Evolutionary conservation across 805 yeast genomes (phyloP).

Genomic region (Metschnikowia peoriensis): DNA sequence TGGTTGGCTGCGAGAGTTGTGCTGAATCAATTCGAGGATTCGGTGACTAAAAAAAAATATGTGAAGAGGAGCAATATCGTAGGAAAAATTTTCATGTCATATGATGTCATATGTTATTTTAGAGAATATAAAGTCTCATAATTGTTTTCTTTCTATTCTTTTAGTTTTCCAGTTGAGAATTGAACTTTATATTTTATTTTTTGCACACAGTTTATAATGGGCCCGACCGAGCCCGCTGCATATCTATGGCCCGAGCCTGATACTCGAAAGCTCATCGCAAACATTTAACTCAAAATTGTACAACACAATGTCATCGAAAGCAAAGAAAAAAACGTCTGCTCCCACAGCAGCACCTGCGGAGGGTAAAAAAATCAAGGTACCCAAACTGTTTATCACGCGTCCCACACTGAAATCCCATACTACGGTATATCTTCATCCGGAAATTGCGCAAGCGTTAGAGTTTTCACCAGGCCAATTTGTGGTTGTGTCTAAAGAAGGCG

Average conservation of each 20-base stretch:
- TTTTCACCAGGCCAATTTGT: constrained; percentile 46
- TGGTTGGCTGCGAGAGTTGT: neutral
- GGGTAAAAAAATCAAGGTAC: constrained; percentile 37
- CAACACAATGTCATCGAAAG: constrained; percentile 18
- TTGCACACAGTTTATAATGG: too few relatives aligned
- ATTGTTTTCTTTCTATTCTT: too few relatives aligned
- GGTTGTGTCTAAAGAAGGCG: constrained; percentile 44
- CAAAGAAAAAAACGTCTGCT: constrained; percentile 26
- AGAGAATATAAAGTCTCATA: too few relatives aligned
- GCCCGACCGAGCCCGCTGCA: neutral
- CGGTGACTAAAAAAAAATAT: too few relatives aligned
- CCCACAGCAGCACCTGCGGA: constrained; percentile 20
- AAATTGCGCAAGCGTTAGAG: constrained; percentile 47
- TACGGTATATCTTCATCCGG: constrained; percentile 43
- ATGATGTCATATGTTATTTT: too few relatives aligned
- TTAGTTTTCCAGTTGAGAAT: neutral
- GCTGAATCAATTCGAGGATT: neutral
- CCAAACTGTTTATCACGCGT: constrained; percentile 40
- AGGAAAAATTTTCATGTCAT: too few relatives aligned
- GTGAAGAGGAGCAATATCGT: too few relatives aligned
- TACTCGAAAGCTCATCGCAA: constrained; percentile 6
- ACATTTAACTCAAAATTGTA: neutral
- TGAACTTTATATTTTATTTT: neutral
- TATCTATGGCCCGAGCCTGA: neutral
- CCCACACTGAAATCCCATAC: constrained; percentile 25